Conservation (phyloP, 805 yeast species). For the Zygoascus tannicola region DNA sequence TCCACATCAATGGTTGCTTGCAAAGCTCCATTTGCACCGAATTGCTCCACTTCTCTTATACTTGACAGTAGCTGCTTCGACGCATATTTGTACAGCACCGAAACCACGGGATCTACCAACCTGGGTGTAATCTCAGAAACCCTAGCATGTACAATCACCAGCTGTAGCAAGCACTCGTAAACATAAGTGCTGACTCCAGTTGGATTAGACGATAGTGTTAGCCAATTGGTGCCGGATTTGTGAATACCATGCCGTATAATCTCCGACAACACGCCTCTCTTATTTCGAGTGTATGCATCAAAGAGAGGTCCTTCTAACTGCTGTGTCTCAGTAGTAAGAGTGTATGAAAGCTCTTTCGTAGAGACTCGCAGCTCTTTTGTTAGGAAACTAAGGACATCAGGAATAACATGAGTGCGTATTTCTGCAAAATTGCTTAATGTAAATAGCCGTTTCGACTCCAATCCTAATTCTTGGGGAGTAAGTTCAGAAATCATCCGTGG, state of each 20-base stretch:
- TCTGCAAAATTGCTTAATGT: slow-evolving; percentile 47
- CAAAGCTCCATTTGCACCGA: slow-evolving; percentile 39
- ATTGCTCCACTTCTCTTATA: slow-evolving; percentile 36
- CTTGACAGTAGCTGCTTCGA: slow-evolving; percentile 31
- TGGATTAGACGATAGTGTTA: slow-evolving; percentile 22
- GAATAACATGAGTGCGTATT: slow-evolving; percentile 38
- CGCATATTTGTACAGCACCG: slow-evolving; percentile 36
- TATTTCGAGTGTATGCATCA: slow-evolving; percentile 42
- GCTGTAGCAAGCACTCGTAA: slow-evolving; percentile 39
- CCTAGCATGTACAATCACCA: slow-evolving; percentile 45
- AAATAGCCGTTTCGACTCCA: slow-evolving; percentile 42
- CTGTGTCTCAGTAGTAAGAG: slow-evolving; percentile 37
- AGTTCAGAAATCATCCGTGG: slow-evolving; percentile 22
- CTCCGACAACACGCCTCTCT: slow-evolving; percentile 35
- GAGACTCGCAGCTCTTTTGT: slow-evolving; percentile 43
- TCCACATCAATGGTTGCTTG: slow-evolving; percentile 48
- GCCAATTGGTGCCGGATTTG: slow-evolving; percentile 36
- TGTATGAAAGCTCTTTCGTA: slow-evolving; percentile 34
- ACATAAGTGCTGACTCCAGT: slow-evolving; percentile 30
- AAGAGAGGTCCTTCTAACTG: slow-evolving; percentile 46
- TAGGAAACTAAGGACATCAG: slow-evolving; percentile 40
- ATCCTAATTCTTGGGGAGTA: slow-evolving; percentile 35
- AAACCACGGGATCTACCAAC: slow-evolving; percentile 37
- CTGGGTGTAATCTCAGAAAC: slow-evolving; percentile 41
- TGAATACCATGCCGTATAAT: slow-evolving; percentile 34